Evolutionary conservation across 2,329 filamentous ascomycete species (phyloP), one percentile per base, ranked within the genome.

Genomic region (Fusarium subtropicale): DNA sequence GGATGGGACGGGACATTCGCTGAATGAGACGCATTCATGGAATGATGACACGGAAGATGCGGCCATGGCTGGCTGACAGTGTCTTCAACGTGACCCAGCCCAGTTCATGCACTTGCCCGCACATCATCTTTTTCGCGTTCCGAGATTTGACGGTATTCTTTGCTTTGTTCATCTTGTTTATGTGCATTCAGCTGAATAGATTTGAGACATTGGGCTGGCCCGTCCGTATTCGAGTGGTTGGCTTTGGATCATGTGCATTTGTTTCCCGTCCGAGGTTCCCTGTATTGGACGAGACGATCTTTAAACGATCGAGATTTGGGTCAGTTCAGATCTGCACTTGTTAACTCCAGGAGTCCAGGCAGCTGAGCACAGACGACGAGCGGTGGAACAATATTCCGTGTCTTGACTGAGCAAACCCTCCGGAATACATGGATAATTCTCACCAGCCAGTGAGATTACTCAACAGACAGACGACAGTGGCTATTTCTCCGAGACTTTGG

Each of bases 271-370:
- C 30, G 45, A 38, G 47, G 41, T 44, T 44, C 39, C 42, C 42
- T 50, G 33, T 33, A n/a, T 44, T 30, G 20, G 20, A 56, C 26
- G 31, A 53, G 54, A 15, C 34, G 67, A 71, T 68, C 67, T 28
- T 30, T n/a, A 31, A 44, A 45, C 44, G 63, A 71, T 71, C 67
- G 66, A 70, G 67, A 69, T 69, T 36, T 42, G 22, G 39, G 31
- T 47, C 45, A 12, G 24, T 34, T 20, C 11, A 50, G 64, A 68
- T 68, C 65, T 60, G 26, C 63, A 46, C 22, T 30, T 30, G 28
- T 30, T 12, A 10, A 30, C 28, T 30, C 28, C 13, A 36, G 36
- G 46, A 30, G 10, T 30, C 28, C 13, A 36, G 36, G 46, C 56
- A 59, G 44, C 30, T 51, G 47, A 63, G 34, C 7, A n/a, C 33